Evolutionary conservation across 2,329 filamentous ascomycete genomes (phyloP).

Genomic region (Aspergillus viridinutans): DNA sequence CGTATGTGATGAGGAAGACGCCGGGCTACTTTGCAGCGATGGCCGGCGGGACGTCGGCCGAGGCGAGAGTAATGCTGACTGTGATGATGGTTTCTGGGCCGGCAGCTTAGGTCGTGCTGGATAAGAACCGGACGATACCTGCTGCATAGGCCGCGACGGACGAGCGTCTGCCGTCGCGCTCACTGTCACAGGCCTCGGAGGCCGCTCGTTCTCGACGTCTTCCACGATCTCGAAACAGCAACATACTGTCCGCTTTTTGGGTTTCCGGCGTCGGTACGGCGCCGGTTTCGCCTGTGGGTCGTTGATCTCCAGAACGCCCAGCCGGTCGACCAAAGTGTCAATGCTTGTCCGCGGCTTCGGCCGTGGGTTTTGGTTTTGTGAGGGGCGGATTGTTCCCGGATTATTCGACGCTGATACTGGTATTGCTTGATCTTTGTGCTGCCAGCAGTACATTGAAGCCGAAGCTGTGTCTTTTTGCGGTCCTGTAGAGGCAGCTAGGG

Average conservation of each 20-base stretch:
- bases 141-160: slow-evolving; percentile 8
- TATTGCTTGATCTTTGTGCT: slow-evolving; percentile 82
- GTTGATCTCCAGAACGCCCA: slow-evolving; percentile 69
- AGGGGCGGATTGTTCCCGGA: slow-evolving; percentile 28
- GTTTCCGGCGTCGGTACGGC: slow-evolving; percentile 5
- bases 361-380: slow-evolving; percentile 29
- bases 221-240: slow-evolving; percentile 34
- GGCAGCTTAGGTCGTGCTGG: neutral
- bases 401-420: slow-evolving; percentile 20
- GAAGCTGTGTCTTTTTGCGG: slow-evolving; percentile 24
- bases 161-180: slow-evolving; percentile 8
- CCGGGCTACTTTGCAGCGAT: neutral
- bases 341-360: slow-evolving; percentile 70
- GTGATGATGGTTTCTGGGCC: neutral
- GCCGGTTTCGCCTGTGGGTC: slow-evolving; percentile 13
- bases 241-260: slow-evolving; percentile 22
- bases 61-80: slow-evolving; percentile 1
- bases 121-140: slow-evolving; percentile 4
- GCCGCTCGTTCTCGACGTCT: slow-evolving; percentile 21
- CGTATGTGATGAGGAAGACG: slow-evolving; percentile 34
- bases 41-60: neutral
- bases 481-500: slow-evolving; percentile 51
- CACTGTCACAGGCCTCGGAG: slow-evolving; percentile 16
- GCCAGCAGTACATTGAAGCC: slow-evolving; percentile 73
- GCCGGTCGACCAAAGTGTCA: slow-evolving; percentile 76